Base-by-base conservation (phyloP, 176 grass and related monocot genomes). In the Alopecurus myosuroides region DNA sequence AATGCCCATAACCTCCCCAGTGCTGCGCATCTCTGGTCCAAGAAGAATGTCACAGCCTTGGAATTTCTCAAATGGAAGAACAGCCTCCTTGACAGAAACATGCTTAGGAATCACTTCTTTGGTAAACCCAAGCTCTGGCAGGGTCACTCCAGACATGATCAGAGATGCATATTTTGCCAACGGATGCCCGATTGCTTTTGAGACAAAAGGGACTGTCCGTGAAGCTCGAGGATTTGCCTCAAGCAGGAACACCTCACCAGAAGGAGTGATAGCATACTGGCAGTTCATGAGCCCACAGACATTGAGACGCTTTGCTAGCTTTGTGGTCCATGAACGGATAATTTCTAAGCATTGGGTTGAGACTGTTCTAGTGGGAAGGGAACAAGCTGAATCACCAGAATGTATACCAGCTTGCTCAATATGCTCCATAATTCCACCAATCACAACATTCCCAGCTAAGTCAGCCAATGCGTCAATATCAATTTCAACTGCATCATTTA, bases 371-470 rank as follows among this genome's bases (percentile, higher is more conserved):
- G 97, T 99, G 45, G 97, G 97, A 79, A 99, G 89, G 62, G 94
- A 97, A 74, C 97, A 99, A 1, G 97, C 97, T 28, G 97, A 99
- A 78, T 99, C 97, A 68, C 97, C 97, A 33, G 97, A 99, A 85
- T 99, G 97, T 28, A 99, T 76, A 77, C 97, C 97, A 69, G 97
- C 97, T 74, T 99, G 94, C 78, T 99, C 97, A 75, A 99, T 99
- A 64, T 99, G 97, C 88, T 99, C 97, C 97, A 99, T 99, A 45
- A 99, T 99, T 76, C 97, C 97, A 79, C 97, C 97, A 70, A 99
- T 99, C 33, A 99, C 97, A 26, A 99, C 97, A 77, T 84, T 94
- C 40, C 97, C 97, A 70, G 82, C 91, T 42, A 44, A 91, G 87
- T 99, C 97, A 2, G 94, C 88, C 35, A 99, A 88, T 67, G 97